Percentiles rank a stretch among this genome's conserved stretches.
Conservation (phyloP, 331 rosid species). For the Arachis monticola region DNA sequence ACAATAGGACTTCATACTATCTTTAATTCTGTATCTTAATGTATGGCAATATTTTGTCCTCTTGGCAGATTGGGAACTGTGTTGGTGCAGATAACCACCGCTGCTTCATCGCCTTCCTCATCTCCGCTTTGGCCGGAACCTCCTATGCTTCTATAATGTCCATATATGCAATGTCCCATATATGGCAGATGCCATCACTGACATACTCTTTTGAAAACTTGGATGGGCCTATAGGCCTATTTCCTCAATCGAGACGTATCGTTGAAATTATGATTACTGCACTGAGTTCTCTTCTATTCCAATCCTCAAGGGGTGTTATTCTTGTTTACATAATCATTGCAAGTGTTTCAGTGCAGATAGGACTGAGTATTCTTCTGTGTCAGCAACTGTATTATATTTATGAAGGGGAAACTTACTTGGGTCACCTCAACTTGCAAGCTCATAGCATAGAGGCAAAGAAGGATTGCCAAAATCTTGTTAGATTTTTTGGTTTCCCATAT, state of each 20-base stretch:
- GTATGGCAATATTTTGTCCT: slow-evolving; percentile 18
- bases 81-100: slow-evolving; percentile 92
- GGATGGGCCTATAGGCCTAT: slow-evolving; percentile 34
- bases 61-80: slow-evolving; percentile 95
- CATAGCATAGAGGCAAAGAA: slow-evolving; percentile 53
- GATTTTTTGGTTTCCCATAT: slow-evolving; percentile 72
- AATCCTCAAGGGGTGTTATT: slow-evolving; percentile 71
- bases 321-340: slow-evolving; percentile 73
- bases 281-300: slow-evolving; percentile 63
- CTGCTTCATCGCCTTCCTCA: slow-evolving; percentile 81
- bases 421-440: slow-evolving; percentile 56
- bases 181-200: slow-evolving; percentile 62
- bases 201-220: slow-evolving; percentile 25
- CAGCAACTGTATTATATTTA: slow-evolving; percentile 86
- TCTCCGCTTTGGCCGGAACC: slow-evolving; percentile 71
- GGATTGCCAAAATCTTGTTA: slow-evolving; percentile 79
- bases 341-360: slow-evolving; percentile 73
- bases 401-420: slow-evolving; percentile 76
- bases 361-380: slow-evolving; percentile 69
- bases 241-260: slow-evolving; percentile 38
- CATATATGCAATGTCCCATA: slow-evolving; percentile 51
- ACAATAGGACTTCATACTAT: slow-evolving; percentile 13
- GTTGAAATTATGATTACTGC: slow-evolving; percentile 51
- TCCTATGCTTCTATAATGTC: slow-evolving; percentile 69
- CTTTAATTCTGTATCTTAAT: background rate